Conservation (phyloP, 2,329 filamentous ascomycete genomes). For the Penicillium sclerotigenum region DNA sequence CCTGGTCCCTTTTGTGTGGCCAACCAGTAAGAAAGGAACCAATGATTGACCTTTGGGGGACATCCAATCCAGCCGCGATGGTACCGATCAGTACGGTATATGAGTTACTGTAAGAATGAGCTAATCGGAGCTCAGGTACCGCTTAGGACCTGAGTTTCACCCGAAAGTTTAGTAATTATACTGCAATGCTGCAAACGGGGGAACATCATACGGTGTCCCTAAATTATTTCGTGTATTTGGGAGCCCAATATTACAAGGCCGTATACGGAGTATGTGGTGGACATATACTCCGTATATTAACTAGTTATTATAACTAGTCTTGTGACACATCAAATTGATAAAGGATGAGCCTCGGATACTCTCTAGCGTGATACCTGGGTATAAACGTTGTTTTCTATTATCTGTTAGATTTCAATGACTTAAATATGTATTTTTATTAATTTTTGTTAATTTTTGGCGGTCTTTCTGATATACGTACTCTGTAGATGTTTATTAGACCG, state of each 20-base stretch:
- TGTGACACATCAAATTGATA: conserved; percentile 2
- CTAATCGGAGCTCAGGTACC: conserved; percentile 9
- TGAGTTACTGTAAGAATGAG: conserved; percentile 10
- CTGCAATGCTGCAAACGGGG: conserved; percentile 4
- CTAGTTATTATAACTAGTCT: too few relatives aligned
- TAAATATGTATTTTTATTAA: neutral
- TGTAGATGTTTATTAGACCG: neutral
- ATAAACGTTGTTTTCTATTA: neutral
- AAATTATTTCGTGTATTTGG: neutral
- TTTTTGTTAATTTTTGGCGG: too few relatives aligned
- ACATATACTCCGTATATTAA: too few relatives aligned
- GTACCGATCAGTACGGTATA: conserved; percentile 12
- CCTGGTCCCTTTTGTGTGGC: conserved; percentile 12
- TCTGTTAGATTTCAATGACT: neutral
- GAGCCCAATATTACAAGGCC: neutral
- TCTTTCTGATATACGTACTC: neutral
- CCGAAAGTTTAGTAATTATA: conserved; percentile 13
- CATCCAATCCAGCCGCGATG: neutral
- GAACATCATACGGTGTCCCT: conserved; percentile 4
- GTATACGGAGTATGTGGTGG: neutral
- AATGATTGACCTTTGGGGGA: conserved; percentile 10
- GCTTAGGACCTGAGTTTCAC: neutral
- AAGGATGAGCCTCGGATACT: neutral
- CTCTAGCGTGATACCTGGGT: neutral
- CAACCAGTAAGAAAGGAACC: conserved; percentile 11